phyloP scores from a whole-genome alignment of 441 rosid genomes.

The Flueggea neowawraea region DNA sequence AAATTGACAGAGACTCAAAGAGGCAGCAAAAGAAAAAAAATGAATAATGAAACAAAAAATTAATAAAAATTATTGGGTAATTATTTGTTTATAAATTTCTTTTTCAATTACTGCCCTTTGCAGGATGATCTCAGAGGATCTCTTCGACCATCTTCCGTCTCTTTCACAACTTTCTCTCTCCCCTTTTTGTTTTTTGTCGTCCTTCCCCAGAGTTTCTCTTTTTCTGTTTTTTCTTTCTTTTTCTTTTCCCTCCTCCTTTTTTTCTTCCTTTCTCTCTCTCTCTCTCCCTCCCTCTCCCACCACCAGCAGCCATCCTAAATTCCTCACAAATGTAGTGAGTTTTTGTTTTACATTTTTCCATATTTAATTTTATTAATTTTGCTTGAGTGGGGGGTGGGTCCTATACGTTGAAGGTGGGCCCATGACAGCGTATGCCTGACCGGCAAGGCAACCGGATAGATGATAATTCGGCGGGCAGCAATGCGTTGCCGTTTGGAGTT shows the following conservation, averaged over 20 bases:
- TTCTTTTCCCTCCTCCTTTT: slow-evolving; percentile 13
- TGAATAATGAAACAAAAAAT: not conserved
- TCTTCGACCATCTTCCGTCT: slow-evolving; percentile 39
- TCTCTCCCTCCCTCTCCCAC: not conserved
- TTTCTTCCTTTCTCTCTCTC: slow-evolving; percentile 48
- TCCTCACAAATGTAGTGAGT: not conserved
- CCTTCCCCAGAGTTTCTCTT: slow-evolving; percentile 10
- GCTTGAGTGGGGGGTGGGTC: no score
- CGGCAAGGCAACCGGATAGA: no score
- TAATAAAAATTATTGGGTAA: not conserved
- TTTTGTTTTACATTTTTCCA: not conserved
- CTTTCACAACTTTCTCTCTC: slow-evolving; percentile 24
- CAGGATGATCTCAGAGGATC: slow-evolving; percentile 68
- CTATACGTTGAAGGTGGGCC: no score
- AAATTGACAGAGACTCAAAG: slow-evolving; percentile 25
- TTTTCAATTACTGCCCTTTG: slow-evolving; percentile 38
- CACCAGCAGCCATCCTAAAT: no score
- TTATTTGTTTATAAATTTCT: slow-evolving; percentile 12
- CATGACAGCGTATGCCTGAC: no score
- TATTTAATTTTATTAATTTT: no score
- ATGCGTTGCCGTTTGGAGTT: not conserved
- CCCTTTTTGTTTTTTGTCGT: slow-evolving; percentile 20
- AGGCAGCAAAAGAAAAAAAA: slow-evolving; percentile 44
- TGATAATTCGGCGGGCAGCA: no score
- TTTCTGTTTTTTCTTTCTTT: slow-evolving; percentile 6